These are phyloP conservation scores for Xylaria multiplex DNA, from an alignment of 2,329 filamentous ascomycete genomes.

Conservation along the genomic window DNA sequence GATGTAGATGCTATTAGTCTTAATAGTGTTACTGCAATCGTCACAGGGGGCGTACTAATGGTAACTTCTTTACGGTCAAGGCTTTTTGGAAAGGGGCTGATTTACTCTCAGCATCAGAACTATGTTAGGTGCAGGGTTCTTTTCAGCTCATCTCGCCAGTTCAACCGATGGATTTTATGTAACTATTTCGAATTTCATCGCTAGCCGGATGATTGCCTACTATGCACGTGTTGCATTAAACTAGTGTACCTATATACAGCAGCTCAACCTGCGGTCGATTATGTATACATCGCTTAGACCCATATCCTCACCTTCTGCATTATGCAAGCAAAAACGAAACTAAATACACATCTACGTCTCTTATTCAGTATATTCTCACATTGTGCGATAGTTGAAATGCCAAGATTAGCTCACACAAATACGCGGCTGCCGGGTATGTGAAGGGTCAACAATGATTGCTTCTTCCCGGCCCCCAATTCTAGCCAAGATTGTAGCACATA, in stretches of 20 bases:
- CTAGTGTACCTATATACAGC: no score
- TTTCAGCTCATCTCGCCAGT: slow-evolving; percentile 1
- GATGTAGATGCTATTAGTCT: no score
- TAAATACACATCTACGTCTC: not conserved
- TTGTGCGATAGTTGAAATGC: not conserved
- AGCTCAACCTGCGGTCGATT: no score
- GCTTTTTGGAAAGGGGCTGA: not conserved
- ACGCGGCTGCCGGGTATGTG: not conserved
- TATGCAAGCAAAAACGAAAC: no score
- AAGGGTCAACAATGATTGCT: not conserved
- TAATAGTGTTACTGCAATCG: no score
- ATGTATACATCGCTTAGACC: no score
- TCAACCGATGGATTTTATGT: not conserved
- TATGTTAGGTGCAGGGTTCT: not conserved
- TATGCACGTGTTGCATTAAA: no score
- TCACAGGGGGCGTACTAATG: no score
- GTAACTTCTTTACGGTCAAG: not conserved
- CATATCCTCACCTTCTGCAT: no score
- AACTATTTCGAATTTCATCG: not conserved
- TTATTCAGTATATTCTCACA: not conserved
- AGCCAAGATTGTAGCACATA: not conserved
- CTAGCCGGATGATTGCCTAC: not conserved
- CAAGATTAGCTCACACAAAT: not conserved
- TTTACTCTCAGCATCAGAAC: no score
- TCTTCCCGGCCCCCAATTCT: not conserved